Evolutionary conservation across 2,329 filamentous ascomycete species (phyloP), one percentile per base, ranked within the genome.

Genomic region (Penicillium sp.): DNA sequence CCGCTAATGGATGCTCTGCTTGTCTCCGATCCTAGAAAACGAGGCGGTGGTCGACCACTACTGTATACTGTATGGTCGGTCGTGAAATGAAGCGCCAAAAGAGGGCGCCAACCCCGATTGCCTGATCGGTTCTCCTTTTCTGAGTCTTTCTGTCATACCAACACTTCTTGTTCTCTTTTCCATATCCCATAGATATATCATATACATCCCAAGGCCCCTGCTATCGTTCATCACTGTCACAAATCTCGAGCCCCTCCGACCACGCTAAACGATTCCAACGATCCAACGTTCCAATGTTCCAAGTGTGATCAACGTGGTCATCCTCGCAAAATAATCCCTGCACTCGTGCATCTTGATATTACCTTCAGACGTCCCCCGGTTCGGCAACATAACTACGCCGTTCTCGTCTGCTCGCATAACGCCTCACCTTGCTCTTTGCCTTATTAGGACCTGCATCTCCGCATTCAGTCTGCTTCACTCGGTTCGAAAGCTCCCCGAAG

Each of bases 81-180:
- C 29, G 49, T 51, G 47, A 61, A 58, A 61, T 59, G 56, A 65
- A 65, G 59, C 62, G 61, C 62, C 27, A 28, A 28, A 38, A 49
- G 58, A 58, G 54, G 58, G 59, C 60, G 58, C 49, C 52, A 60
- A 58, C 52, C 57, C 57, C 53, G 43, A 63, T 63, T 63, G 61
- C 59, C 58, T 55, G 51, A 61, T 53, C 31, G 42, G 28, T 13
- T 42, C 26, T 48, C 40, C 37, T 42, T 40, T 22, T 27, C 37
- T 37, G n/a, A 38, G 27, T 49, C 54, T 51, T 49, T 39, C 52
- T 62, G 56, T 58, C 59, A 57, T 58, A 49, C 54, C 55, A 9
- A 50, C 46, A 42, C 43, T 42, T 49, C 52, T 58, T 46, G 47
- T 46, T 46, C 38, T 46, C 27, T 39, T 28, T 47, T 47, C 44